Base-by-base conservation (phyloP, 2,329 filamentous ascomycete genomes). In the Colletotrichum sublineola region DNA sequence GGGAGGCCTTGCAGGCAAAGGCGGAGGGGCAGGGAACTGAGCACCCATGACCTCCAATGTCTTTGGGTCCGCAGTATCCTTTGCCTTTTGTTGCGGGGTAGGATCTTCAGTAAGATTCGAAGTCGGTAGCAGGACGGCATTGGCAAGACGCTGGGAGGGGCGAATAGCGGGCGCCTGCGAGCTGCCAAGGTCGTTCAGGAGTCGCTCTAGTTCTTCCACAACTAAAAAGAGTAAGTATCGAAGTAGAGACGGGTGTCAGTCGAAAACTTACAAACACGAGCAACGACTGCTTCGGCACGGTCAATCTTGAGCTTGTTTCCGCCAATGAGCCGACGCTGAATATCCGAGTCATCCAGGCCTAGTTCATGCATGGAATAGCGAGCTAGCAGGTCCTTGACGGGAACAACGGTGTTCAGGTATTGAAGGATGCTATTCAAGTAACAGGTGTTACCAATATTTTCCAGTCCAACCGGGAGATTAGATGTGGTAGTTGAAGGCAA, bases 391-490 rank as follows among this genome's bases (percentile, higher is more conserved):
- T 96, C 88, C 62, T 96, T 90, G 40, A 98, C 86, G 2, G 94
- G 91, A 73, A 91, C 92, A 67, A 98, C 90, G 0, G 95, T 97
- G 80, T 97, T 98, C 75, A 98, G 93, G 79, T 97, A 98, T 77
- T 99, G 96, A 12, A 99, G 86, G 61, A 99, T 88, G 82, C 96
- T 98, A 84, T 99, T 99, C 67, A 99, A 87, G 78, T 99, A 99
- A 81, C 96, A 99, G 0, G 97, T 99, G 78, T 99, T 99, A 71
- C 96, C 95, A 69, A 98, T 97, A 77, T 98, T 99, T 74, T 91
- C 89, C 7, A 98, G 87, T 0, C 96, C 96, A 31, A 97, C 93
- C 0, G 96, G 96, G 81, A 94, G 91, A 67, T 84, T 78, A 18
- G 20, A 18, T 9, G 46, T 18, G 44, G 36, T 52, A 15, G 33